These are phyloP conservation scores for Saccharomycodes ludwigii DNA, from an alignment of 805 yeast genomes.

Conservation along the genomic window DNA sequence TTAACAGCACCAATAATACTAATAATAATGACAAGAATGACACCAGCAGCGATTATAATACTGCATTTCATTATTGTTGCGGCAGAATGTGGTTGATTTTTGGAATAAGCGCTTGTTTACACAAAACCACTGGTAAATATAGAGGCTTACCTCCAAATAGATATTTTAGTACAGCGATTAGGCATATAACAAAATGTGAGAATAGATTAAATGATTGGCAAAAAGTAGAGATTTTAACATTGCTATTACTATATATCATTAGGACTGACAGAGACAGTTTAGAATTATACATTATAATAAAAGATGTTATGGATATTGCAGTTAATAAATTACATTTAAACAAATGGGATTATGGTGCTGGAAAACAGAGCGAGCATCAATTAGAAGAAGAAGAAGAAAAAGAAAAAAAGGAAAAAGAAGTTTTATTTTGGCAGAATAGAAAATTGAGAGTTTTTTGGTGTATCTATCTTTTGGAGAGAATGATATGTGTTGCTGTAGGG, in stretches of 20 bases:
- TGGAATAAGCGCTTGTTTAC: conserved; percentile 38
- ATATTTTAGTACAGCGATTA: conserved; percentile 46
- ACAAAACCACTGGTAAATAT: conserved; percentile 45
- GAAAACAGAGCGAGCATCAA: conserved; percentile 3
- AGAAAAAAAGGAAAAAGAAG: conserved; percentile 12
- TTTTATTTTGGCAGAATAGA: too few species aligned
- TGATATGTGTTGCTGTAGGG: conserved; percentile 50
- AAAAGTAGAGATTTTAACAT: conserved; percentile 39
- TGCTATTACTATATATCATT: conserved; percentile 42
- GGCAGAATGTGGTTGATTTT: conserved; percentile 45
- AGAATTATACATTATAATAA: conserved; percentile 38
- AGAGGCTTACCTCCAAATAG: conserved; percentile 42
- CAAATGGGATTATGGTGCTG: conserved; percentile 15
- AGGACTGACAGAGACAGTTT: conserved; percentile 51
- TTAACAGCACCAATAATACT: neutral
- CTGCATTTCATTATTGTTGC: conserved; percentile 37
- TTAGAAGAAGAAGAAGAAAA: conserved; percentile 6
- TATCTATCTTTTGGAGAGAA: conserved; percentile 46
- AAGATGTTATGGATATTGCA: conserved; percentile 39
- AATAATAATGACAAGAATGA: conserved; percentile 19
- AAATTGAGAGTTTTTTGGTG: conserved; percentile 53
- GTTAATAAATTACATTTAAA: conserved; percentile 18
- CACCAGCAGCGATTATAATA: conserved; percentile 23
- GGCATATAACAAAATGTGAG: conserved; percentile 38
- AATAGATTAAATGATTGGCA: conserved; percentile 28